Base-by-base conservation (phyloP, 805 yeast genomes). In the Candida taoyuanica region DNA sequence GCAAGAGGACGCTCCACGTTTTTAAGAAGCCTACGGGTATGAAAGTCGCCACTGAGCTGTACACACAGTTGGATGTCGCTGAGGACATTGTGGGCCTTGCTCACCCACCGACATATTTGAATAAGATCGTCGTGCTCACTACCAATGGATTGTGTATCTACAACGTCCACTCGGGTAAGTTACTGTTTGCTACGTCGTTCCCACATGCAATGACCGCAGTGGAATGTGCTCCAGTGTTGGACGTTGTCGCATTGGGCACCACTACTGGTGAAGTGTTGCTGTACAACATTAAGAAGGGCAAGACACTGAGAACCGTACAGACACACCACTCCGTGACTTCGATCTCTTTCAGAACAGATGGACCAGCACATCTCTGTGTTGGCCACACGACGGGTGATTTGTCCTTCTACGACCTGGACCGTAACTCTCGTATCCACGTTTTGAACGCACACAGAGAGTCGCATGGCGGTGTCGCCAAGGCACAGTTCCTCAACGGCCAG, bases 41-140 rank as follows among this genome's bases (percentile, higher is more conserved):
- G 56, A 62, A 76, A 70, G 59, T 62, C 62, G 58, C 78, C 15
- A 71, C 81, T n/a, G 83, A 76, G 49, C 71, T 73, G 39, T 82
- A 88, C 60, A 78, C 95, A 5, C 67, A 78, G 13, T 60, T 89
- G 35, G 62, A 65, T 30, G 56, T 78, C 34, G 80, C 83, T 47
- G 96, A 95, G 17, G 71, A 69, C 7, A 71, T 93, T 14, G 80
- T 82, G 9, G 81, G 78, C 30, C 48, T 84, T 15, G 53, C 76
- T 9, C 99, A 93, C 59, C 81, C 91, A 34, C 89, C 97, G 21
- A 91, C 99, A 0, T 89, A 91, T 57, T 62, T 94, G 54, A 93
- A 93, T 67, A 93, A 93, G 57, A 65, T 94, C 19, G 81, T 84
- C 2, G 78, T 91, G 21, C 85, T 89, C n/a, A 85, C 97, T 1